Conservation (phyloP, 2,329 filamentous ascomycete species). For the Aspergillus uvarum region DNA sequence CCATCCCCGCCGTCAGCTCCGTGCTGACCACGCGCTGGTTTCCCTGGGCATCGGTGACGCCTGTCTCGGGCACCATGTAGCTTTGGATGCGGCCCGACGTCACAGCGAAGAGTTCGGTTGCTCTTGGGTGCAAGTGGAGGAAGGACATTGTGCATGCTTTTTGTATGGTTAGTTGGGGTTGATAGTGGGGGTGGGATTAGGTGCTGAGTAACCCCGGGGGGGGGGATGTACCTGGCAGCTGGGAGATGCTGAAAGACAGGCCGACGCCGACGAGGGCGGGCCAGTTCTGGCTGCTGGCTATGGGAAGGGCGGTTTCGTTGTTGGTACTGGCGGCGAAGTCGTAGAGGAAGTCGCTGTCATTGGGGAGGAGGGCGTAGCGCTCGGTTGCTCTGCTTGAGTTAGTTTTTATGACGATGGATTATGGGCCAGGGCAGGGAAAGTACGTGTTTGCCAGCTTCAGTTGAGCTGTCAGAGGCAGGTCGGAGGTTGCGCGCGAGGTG, state of each 20-base stretch:
- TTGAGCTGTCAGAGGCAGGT: conserved; percentile 22
- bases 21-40: conserved; percentile 20
- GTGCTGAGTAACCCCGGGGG: too few relatives aligned
- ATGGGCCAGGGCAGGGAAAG: neutral
- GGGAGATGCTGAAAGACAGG: conserved; percentile 18
- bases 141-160: conserved; percentile 28
- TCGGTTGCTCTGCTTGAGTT: conserved; percentile 16
- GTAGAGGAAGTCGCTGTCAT: conserved; percentile 24
- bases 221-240: conserved; percentile 20
- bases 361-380: conserved; percentile 25
- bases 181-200: neutral
- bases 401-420: too few relatives aligned
- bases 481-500: conserved; percentile 14
- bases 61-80: conserved; percentile 23
- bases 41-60: conserved; percentile 15
- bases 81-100: conserved; percentile 19
- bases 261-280: conserved; percentile 19
- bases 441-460: conserved; percentile 23
- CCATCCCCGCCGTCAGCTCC: conserved; percentile 18
- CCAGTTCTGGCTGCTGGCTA: conserved; percentile 24
- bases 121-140: conserved; percentile 27
- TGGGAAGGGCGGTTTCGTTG: neutral
- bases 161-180: neutral
- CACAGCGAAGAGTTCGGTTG: conserved; percentile 25
- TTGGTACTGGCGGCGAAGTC: conserved; percentile 15